These are phyloP conservation scores for Paxillus involutus DNA, from an alignment of 768 basidiomycete genomes.

Conservation along the genomic window DNA sequence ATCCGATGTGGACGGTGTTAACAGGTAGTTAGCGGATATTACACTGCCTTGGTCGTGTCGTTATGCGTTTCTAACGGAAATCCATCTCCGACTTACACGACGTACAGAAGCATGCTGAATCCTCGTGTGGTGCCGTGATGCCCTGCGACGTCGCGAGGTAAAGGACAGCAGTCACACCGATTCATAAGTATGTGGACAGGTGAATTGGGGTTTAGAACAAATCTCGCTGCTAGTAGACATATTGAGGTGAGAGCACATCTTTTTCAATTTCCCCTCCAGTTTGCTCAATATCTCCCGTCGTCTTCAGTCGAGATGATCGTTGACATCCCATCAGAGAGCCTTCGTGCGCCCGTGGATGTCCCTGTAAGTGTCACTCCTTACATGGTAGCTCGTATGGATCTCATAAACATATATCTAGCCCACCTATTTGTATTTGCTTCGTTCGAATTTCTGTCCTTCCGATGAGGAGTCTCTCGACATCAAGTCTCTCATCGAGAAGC, in stretches of 20 bases:
- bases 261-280: not conserved
- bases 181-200: not conserved
- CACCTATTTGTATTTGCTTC: constrained; percentile 4
- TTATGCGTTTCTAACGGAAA: not conserved
- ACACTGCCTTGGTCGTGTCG: not conserved
- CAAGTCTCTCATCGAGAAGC: constrained; percentile 13
- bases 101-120: not conserved
- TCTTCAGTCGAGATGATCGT: constrained; percentile 4
- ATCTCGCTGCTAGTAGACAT: not conserved
- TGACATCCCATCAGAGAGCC: not conserved
- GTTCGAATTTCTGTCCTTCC: constrained; percentile 18
- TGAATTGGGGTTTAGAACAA: not conserved
- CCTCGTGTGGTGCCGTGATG: not conserved
- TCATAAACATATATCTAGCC: constrained; percentile 7
- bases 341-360: not conserved
- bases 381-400: not conserved
- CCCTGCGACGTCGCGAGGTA: not conserved
- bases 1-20: not conserved
- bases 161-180: not conserved
- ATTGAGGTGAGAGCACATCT: not conserved
- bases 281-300: not conserved
- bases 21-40: not conserved
- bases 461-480: constrained; percentile 5
- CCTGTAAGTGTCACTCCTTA: constrained; percentile 11
- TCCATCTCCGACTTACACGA: not conserved